Evolutionary conservation across 805 yeast species (phyloP), one percentile per base, ranked within the genome.

Genomic region (Saturnispora sanitii): DNA sequence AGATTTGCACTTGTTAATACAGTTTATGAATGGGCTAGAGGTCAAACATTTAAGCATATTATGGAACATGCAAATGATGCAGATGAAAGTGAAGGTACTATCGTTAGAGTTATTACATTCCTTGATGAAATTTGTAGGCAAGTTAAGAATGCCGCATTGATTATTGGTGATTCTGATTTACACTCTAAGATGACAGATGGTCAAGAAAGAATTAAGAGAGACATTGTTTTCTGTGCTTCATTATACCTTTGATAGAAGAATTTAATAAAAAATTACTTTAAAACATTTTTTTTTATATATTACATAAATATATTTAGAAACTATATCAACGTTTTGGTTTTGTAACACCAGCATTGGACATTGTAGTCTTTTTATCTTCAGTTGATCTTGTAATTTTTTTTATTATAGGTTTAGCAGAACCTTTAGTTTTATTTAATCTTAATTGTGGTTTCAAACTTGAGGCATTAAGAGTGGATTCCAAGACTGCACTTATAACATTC

Each of bases 21-120:
- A 11, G 95, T 90, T 4, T 92, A 90, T 58, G 96, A 92, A 62
- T 92, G 99, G 99, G 96, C 97, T 1, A 71, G 94, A 49, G 99
- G 98, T 2, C 71, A 80, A 69, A 72, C 94, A 0, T 92, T 92
- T 66, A 81, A 82, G 48, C 94, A 86, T 43, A 90, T 92, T 48
- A 92, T 88, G 81, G 80, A 76, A 45, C 71, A 86, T 48, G 84
- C 95, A 43, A 79, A 77, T 16, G 95, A 88, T 52, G 88, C 86
- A 28, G 55, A 49, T 39, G 64, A 59, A 39, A 57, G 60, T 18
- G 98, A 92, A 62, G 99, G 99, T 32, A 84, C 95, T 0, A 92
- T 92, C 55, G 98, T 92, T 18, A 73, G 98, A 55, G 97, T 92
- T 4, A 90, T 92, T 35, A 86, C 95, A 1, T 73, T 96, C 52